phyloP scores from a whole-genome alignment of 2,329 filamentous ascomycete genomes.

The Orbilia blumenaviensis region DNA sequence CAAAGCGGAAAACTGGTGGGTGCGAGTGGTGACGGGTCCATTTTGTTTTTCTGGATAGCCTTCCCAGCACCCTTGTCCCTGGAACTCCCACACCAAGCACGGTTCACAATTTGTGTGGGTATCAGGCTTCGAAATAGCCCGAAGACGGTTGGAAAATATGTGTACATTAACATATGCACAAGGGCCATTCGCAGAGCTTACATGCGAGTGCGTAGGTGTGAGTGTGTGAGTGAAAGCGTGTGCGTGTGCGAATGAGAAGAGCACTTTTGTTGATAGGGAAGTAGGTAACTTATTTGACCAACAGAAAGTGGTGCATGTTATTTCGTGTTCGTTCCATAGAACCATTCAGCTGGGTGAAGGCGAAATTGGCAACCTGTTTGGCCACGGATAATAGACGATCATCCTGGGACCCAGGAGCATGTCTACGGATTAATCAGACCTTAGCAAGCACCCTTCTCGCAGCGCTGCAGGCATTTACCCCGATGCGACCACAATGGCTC shows the following conservation, averaged over 20 bases:
- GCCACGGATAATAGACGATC: constrained; percentile 42
- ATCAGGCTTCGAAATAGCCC: constrained; percentile 45
- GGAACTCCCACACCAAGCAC: constrained; percentile 55
- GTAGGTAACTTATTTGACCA: constrained; percentile 31
- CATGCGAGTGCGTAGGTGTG: too few species aligned
- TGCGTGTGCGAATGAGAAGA: too few species aligned
- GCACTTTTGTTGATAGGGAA: too few species aligned
- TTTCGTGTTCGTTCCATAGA: constrained; percentile 21
- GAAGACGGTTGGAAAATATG: constrained; percentile 39
- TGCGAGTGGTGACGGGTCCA: constrained; percentile 49
- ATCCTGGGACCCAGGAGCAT: constrained; percentile 14
- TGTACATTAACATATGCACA: too few species aligned
- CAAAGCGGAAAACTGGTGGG: constrained; percentile 44
- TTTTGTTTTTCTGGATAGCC: constrained; percentile 47
- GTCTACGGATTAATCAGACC: constrained; percentile 43
- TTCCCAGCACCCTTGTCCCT: constrained; percentile 44
- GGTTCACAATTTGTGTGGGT: constrained; percentile 47
- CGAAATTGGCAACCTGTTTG: constrained; percentile 30
- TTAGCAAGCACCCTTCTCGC: constrained; percentile 38
- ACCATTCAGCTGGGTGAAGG: constrained; percentile 42
- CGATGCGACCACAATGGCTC: neutral
- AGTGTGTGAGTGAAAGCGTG: too few species aligned
- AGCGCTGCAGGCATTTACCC: constrained; percentile 14
- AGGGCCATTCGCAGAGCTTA: constrained; percentile 10
- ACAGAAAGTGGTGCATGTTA: constrained; percentile 14